These are phyloP conservation scores for Aquilaria yunnanensis DNA, from an alignment of 345 rosid genomes.

Conservation along the genomic window DNA sequence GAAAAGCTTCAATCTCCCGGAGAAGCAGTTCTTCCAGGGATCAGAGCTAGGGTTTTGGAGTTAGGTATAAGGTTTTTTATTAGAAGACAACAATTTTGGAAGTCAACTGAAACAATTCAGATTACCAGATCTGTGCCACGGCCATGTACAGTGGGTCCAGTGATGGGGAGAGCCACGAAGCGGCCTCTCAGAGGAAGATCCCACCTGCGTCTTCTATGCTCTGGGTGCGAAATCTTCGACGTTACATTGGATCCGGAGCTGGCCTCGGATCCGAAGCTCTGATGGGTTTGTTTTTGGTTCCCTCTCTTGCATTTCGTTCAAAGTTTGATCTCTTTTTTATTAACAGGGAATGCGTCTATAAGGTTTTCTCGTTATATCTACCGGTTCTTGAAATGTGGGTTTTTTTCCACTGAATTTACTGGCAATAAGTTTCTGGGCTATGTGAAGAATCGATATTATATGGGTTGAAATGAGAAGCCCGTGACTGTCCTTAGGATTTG, in stretches of 20 bases:
- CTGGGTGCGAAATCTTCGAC: constrained; percentile 93
- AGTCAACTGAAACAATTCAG: constrained; percentile 9
- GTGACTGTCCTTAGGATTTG: too few species aligned
- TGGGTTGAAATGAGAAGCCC: too few species aligned
- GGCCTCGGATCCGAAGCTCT: constrained; percentile 99
- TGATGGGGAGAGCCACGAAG: constrained; percentile 92
- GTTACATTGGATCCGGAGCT: constrained; percentile 90
- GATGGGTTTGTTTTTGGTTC: constrained; percentile 54
- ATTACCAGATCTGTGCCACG: constrained; percentile 1
- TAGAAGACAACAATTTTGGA: neutral
- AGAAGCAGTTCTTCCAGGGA: constrained; percentile 1
- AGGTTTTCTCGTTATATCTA: neutral
- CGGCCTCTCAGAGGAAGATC: constrained; percentile 76
- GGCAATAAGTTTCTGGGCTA: too few species aligned
- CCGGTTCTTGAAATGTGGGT: neutral
- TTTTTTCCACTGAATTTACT: neutral
- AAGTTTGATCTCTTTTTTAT: too few species aligned
- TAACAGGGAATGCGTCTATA: too few species aligned
- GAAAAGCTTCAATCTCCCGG: neutral
- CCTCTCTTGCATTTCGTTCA: neutral
- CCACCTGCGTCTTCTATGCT: constrained; percentile 93
- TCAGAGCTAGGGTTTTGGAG: constrained; percentile 19
- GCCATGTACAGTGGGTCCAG: constrained; percentile 92
- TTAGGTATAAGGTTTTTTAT: constrained; percentile 7
- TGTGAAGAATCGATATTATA: too few species aligned